Evolutionary conservation across 2,329 filamentous ascomycete species (phyloP), one percentile per base, ranked within the genome.

Genomic region (Fusarium nurragi): DNA sequence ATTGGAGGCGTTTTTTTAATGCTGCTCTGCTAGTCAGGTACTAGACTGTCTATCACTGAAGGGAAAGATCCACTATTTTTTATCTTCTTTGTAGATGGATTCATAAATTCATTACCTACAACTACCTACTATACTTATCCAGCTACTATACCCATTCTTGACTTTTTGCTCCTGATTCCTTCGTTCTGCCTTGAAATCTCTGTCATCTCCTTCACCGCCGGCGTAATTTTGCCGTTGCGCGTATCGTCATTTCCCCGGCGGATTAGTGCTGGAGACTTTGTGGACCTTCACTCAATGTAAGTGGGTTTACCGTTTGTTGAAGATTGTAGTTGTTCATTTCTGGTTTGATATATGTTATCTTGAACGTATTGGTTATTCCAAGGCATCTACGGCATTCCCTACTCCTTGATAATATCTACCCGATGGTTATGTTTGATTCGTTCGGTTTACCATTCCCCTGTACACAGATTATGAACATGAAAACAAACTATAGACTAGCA

Each of bases 21-120:
- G 34, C 50, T 55, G n/a, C 32, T 26, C 39, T 56, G 38, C 58
- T 61, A 61, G 58, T 61, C 57, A 56, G 58, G 57, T 62, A 62
- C 58, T 62, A 62, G 58, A 62, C 50, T 62, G 49, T 49, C 58
- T 36, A 22, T 58, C 46, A 49, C 26, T 18, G 18, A 23, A 22
- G n/a, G 37, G 18, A 19, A 23, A 55, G 48, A 28, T 13, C 48
- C 38, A 56, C 53, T 45, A 36, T 23, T 21, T 43, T 19, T 43
- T 19, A 14, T 30, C 23, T 5, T 32, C 4, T 36, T 34, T 49
- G 22, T 56, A 60, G 13, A 46, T 46, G 57, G 53, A 59, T 49
- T 30, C 32, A 45, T 9, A 22, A 51, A 54, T 43, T 57, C 60
- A 39, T 50, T 40, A 26, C 37, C 26, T 30, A 28, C 25, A 47